A percentile compares a stretch with the other conserved stretches of the same genome.
Conservation (phyloP, 805 yeast species). For the Yarrowia keelungensis region DNA sequence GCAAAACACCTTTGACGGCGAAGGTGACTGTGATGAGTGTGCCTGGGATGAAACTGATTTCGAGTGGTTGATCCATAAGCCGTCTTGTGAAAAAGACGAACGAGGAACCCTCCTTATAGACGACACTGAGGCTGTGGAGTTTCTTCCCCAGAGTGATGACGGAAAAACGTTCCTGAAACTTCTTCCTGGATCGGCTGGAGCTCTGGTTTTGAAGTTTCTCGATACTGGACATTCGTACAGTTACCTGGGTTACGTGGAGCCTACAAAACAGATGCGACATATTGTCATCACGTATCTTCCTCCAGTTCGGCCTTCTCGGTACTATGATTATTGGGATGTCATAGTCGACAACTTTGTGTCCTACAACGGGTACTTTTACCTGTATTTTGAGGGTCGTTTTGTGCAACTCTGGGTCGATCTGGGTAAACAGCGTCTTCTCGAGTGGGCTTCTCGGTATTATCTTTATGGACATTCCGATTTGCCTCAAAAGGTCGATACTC, state of each 20-base stretch:
- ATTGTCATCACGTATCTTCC: neutral
- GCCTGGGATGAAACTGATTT: neutral
- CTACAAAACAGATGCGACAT: neutral
- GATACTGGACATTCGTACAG: neutral
- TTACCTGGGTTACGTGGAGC: neutral
- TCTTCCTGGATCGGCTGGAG: neutral
- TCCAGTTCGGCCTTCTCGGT: too few species aligned
- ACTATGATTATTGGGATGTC: neutral
- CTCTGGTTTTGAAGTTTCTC: neutral
- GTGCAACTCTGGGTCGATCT: slow-evolving; percentile 4
- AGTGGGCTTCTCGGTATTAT: neutral
- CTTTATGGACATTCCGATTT: neutral
- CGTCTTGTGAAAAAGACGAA: neutral
- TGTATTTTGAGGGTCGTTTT: slow-evolving; percentile 6
- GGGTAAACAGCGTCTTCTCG: neutral
- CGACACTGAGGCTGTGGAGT: neutral
- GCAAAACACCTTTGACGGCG: neutral
- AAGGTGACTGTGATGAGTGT: neutral
- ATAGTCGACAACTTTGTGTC: neutral
- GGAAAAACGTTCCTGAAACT: slow-evolving; percentile 3
- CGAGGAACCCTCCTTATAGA: neutral
- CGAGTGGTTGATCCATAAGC: neutral
- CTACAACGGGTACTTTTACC: slow-evolving; percentile 5
- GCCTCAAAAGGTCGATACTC: neutral
- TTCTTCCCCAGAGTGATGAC: neutral